Base-by-base conservation (phyloP, 805 yeast species). In the Kodamaea kaohsiungensis region DNA sequence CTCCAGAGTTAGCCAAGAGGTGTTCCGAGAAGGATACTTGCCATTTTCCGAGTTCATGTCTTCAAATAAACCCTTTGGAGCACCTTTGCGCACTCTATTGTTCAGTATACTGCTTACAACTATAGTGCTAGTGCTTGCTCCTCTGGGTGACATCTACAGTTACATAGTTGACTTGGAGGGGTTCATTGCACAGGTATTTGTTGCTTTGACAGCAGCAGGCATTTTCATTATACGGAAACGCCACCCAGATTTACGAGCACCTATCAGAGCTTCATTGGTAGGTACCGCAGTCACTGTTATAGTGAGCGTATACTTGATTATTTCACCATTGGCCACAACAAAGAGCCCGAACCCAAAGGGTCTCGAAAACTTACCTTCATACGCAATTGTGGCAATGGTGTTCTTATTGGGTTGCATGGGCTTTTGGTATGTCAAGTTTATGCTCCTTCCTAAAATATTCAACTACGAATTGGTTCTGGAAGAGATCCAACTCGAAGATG, bases 1-100 rank as follows among this genome's bases (percentile, higher is more conserved):
- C 9, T 82, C 88, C 0, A 72, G 90, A 62, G 80, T 82, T 71
- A 82, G 82, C 57, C 90, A 85, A 63, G 89, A 85, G 64, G 80
- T 81, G 3, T 84, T 85, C 59, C 71, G 87, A 53, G 88, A 84
- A 59, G 89, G 89, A 0, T 81, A 75, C 53, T 61, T 84, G 12
- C 90, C 90, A 8, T 81, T 72, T 53, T 77, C 86, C 2, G 62
- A 60, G 18, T 58, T 70, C 33, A 70, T 84, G 78, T 82, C 87
- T 0, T 77, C 82, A 6, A 84, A 84, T 57, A 75, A 77, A 73
- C 86, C 85, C 1, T 69, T 65, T 54, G 81, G 80, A 17, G 82
- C 87, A 1, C 89, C 90, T 2, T 63, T 85, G 18, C 80, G 80
- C 15, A 71, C 86, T 0, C 65, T 85, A 25, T 16, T 73, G 2